Evolutionary conservation across 352 stramenopile genomes (phyloP).

Genomic region (Globisporangium sylvaticum): DNA sequence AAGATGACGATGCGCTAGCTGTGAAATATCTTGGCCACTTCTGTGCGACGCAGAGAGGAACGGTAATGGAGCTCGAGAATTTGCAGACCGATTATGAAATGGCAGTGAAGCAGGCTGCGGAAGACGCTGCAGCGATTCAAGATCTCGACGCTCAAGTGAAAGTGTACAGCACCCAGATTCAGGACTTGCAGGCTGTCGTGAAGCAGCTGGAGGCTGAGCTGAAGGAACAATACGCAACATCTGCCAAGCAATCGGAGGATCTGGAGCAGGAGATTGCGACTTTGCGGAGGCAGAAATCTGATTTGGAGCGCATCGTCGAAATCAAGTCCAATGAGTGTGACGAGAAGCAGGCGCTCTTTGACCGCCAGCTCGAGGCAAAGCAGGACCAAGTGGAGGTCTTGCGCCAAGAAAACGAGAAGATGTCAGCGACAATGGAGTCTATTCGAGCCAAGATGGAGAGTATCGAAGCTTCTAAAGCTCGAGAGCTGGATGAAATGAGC

Average conservation of each 20-base stretch:
- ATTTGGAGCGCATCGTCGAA: conserved; percentile 37
- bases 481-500: conserved; percentile 34
- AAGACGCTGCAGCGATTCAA: conserved; percentile 28
- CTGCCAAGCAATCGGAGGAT: conserved; percentile 32
- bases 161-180: conserved; percentile 36
- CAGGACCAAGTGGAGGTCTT: conserved; percentile 36
- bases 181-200: conserved; percentile 41
- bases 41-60: conserved; percentile 30
- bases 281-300: conserved; percentile 33
- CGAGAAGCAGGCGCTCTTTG: conserved; percentile 38
- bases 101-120: conserved; percentile 30
- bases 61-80: conserved; percentile 34
- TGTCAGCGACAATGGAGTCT: conserved; percentile 29
- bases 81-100: conserved; percentile 46
- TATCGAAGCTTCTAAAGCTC: conserved; percentile 37
- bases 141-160: conserved; percentile 38
- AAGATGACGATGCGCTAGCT: conserved; percentile 24
- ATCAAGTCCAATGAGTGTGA: conserved; percentile 33
- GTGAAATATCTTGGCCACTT: conserved; percentile 33
- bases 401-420: conserved; percentile 36
- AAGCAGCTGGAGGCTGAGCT: conserved; percentile 38
- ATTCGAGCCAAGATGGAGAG: conserved; percentile 42
- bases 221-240: conserved; percentile 45
- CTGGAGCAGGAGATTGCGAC: conserved; percentile 43
- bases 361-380: conserved; percentile 38